Base-by-base conservation (phyloP, 768 basidiomycete genomes). In the Mycena metata region DNA sequence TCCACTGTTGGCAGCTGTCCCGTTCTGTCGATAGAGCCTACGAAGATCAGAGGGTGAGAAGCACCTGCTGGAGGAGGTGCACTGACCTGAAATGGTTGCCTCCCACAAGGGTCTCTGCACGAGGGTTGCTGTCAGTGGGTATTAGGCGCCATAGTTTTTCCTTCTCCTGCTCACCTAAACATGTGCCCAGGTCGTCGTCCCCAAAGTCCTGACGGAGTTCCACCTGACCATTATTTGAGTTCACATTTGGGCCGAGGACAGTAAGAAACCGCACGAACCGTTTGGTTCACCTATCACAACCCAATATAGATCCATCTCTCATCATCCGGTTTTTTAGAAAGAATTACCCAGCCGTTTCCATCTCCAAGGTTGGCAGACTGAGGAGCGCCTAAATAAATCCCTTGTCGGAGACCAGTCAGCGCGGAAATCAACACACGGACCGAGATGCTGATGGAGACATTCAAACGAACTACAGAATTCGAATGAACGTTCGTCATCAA, bases 281-380 rank as follows among this genome's bases (percentile, higher is more conserved):
- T 76, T 71, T 79, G 75, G 46, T 30, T 30, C 6, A 30, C 30
- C 30, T 30, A 30, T 30, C 30, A 30, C 30, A 30, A 30, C 6
- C 30, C 30, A 30, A 3, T 30, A 30, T 30, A 30, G 30, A 30
- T 30, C 30, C 3, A 30, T 30, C 30, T 30, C 30, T 30, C 30
- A 30, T 30, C 30, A 30, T 30, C 30, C 6, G 3, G 3, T 30
- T 30, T 6, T 30, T 30, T 30, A 3, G 3, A 6, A 30, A 30
- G 30, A 30, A 71, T 73, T 83, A 89, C 67, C 66, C 82, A 83
- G 8, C 90, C 91, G 47, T 86, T 77, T 0, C 91, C 91, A 71
- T 94, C 92, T 3, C 92, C 93, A 0, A 94, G 81, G 72, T 92
- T 84, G 0, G 91, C 91, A 5, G 74, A 77, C 73, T 94, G 91